Percentiles rank a stretch among this genome's conserved stretches.
Conservation (phyloP, 352 stramenopile species). For the Pythium chondricola region DNA sequence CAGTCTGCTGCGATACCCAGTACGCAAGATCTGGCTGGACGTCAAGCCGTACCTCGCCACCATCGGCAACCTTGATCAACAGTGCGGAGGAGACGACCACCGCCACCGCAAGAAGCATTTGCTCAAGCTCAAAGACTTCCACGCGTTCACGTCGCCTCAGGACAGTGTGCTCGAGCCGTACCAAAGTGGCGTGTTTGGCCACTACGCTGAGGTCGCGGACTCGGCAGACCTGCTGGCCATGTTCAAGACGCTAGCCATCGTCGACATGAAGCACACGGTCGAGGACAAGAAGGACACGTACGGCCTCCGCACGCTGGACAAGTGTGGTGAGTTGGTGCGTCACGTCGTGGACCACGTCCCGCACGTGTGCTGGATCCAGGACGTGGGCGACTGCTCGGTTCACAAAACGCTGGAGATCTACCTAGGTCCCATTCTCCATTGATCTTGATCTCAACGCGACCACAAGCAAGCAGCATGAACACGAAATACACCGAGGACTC, state of each 20-base stretch:
- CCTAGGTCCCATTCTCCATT: no score
- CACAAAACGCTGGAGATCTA: no score
- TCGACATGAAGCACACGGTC: slow-evolving; percentile 27
- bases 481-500: no score
- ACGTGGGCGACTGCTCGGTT: no score
- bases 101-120: slow-evolving; percentile 28
- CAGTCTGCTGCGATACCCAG: slow-evolving; percentile 16
- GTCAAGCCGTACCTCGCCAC: slow-evolving; percentile 29
- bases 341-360: slow-evolving; percentile 15
- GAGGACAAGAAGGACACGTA: slow-evolving; percentile 39
- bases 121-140: slow-evolving; percentile 12
- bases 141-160: slow-evolving; percentile 29
- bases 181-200: slow-evolving; percentile 25
- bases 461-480: no score
- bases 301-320: slow-evolving; percentile 25
- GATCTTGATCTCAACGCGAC: no score
- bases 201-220: slow-evolving; percentile 27
- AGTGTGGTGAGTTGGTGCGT: slow-evolving; percentile 18
- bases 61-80: slow-evolving; percentile 24
- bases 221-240: slow-evolving; percentile 22
- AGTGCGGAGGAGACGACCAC: slow-evolving; percentile 4
- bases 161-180: slow-evolving; percentile 33
- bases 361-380: slow-evolving; percentile 30
- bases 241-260: slow-evolving; percentile 22
- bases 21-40: slow-evolving; percentile 2